Base-by-base conservation (phyloP, 495 filamentous ascomycete species). In the Niebla homalea region DNA sequence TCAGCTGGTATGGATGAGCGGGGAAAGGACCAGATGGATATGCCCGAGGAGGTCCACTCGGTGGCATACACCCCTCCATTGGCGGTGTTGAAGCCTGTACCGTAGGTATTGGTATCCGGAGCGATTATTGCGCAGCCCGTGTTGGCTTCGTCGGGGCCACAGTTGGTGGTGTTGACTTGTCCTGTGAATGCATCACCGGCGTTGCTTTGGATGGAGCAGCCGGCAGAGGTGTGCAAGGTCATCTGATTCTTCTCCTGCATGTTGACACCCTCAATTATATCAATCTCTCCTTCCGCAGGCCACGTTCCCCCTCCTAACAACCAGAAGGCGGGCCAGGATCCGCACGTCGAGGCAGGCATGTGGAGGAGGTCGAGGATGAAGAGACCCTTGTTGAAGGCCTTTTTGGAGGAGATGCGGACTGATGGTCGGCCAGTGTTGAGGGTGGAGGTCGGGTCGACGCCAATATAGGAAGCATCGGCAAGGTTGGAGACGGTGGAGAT, bases 1-100 rank as follows among this genome's bases (percentile, higher is more conserved):
- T 81, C 77, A 0, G 55, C 54, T 2, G 86, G 84, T 38, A 83
- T 77, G 4, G 62, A 57, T 38, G 54, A 56, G 32, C 85, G 81
- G 10, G 84, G 71, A 63, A 89, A 93, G 72, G 83, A 89, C 75
- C 78, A 94, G 47, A 92, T 75, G 50, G 75, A 73, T 61, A 95
- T 85, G 35, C 62, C 70, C 3, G 70, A 43, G n/a, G 68, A 66
- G 6, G 75, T 85, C 84, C 84, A 89, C 56, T 88, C 77, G 51
- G 84, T 77, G 0, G 84, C 84, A 56, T 85, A 93, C 5, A 93
- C 72, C 48, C 89, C 89, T 35, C 88, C 88, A 1, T 78, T 75
- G 6, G 70, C 68, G 12, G 61, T 60, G 67, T 95, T 95, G 74
- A 94, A 92, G 0, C 74, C 76, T 10, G 70, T 63, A 29, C 85